phyloP scores from a whole-genome alignment of 78 protist genomes.

The Thecamonas trahens region DNA sequence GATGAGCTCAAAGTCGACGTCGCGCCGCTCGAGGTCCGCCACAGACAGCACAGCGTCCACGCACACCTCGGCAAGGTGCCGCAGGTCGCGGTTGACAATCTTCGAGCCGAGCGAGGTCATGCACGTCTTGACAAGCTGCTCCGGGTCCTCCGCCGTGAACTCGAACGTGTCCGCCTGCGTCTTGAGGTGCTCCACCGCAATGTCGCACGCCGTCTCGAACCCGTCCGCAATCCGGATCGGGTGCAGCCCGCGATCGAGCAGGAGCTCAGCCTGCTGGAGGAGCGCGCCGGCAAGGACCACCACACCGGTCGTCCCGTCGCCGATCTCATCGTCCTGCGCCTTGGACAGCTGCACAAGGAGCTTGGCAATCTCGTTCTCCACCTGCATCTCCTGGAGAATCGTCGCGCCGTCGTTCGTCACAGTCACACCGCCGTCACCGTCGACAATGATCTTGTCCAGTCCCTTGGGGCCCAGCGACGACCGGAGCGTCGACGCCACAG shows the following conservation, averaged over 20 bases:
- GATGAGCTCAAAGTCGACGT: slow-evolving; percentile 97
- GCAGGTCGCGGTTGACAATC: slow-evolving; percentile 79
- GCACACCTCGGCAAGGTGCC: slow-evolving; percentile 89
- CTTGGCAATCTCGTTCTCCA: slow-evolving; percentile 92
- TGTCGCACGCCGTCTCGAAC: slow-evolving; percentile 56
- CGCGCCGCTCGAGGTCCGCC: slow-evolving; percentile 92
- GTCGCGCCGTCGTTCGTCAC: slow-evolving; percentile 99
- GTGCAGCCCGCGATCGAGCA: slow-evolving; percentile 94
- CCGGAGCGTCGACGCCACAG: slow-evolving; percentile 83
- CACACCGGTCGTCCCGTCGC: slow-evolving; percentile 99
- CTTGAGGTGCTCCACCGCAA: slow-evolving; percentile 67
- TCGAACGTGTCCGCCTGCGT: slow-evolving; percentile 50
- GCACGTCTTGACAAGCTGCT: slow-evolving; percentile 81
- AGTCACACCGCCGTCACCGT: slow-evolving; percentile 94
- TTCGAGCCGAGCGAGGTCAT: slow-evolving; percentile 94
- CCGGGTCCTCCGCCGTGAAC: slow-evolving; percentile 37
- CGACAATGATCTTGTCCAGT: slow-evolving; percentile 96
- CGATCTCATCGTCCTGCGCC: slow-evolving; percentile 98
- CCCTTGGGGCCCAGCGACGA: slow-evolving; percentile 95
- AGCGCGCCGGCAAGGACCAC: slow-evolving; percentile 99
- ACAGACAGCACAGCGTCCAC: slow-evolving; percentile 97
- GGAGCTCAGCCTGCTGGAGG: slow-evolving; percentile 89
- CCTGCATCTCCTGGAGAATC: slow-evolving; percentile 90
- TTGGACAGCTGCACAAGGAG: slow-evolving; percentile 95
- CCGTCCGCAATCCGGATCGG: slow-evolving; percentile 93